Conservation (phyloP, 805 yeast genomes). For the Saturnispora mendoncae region DNA sequence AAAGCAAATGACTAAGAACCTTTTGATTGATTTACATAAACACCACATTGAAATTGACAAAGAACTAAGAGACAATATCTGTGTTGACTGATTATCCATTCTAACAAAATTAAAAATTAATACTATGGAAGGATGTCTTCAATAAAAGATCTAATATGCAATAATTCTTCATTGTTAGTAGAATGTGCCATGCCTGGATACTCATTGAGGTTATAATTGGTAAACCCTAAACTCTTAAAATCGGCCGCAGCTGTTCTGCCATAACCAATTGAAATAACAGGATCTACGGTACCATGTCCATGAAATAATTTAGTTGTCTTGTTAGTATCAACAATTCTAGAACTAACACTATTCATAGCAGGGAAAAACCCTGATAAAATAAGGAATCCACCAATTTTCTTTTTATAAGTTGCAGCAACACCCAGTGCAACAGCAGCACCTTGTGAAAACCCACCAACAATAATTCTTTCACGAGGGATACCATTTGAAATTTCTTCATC, state of each 20-base stretch:
- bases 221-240: conserved; percentile 38
- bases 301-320: conserved; percentile 68
- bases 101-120: background rate
- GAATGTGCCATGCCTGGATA: conserved; percentile 65
- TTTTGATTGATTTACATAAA: background rate
- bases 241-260: conserved; percentile 37
- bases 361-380: conserved; percentile 71
- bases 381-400: conserved; percentile 69
- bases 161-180: conserved; percentile 57
- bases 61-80: background rate
- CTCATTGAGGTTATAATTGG: conserved; percentile 38
- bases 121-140: background rate
- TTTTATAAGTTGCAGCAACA: conserved; percentile 41
- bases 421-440: conserved; percentile 80
- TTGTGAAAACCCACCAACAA: conserved; percentile 95
- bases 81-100: too few species aligned
- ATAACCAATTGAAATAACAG: conserved; percentile 39
- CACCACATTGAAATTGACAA: background rate
- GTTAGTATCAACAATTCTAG: conserved; percentile 33
- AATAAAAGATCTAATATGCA: conserved; percentile 32
- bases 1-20: conserved; percentile 1
- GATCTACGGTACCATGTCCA: conserved; percentile 81
- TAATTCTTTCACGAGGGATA: conserved; percentile 54
- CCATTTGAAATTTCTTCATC: conserved; percentile 45
- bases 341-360: conserved; percentile 23